These are phyloP conservation scores for Amauroascus niger DNA, from an alignment of 2,329 filamentous ascomycete genomes.

Conservation along the genomic window DNA sequence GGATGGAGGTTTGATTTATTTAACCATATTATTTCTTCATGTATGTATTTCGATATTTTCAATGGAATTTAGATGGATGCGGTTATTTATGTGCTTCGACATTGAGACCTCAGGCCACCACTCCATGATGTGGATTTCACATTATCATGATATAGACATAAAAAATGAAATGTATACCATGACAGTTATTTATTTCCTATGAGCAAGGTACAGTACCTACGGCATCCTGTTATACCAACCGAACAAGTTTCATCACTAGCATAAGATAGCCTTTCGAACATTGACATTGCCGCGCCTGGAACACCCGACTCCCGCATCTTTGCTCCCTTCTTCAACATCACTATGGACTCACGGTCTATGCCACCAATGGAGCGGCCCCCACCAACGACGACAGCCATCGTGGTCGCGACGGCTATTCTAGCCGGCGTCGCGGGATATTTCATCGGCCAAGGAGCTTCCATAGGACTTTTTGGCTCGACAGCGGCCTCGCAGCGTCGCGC, in stretches of 20 bases:
- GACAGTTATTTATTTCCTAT: no score
- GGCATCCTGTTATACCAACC: no score
- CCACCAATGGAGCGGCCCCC: conserved; percentile 31
- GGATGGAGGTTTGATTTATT: not conserved
- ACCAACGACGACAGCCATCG: conserved; percentile 49
- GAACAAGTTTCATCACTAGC: not conserved
- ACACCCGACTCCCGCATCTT: not conserved
- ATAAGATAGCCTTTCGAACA: not conserved
- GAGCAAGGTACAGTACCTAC: no score
- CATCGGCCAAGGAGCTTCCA: conserved; percentile 52
- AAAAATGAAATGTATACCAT: no score
- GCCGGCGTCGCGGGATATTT: conserved; percentile 70
- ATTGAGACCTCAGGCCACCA: no score
- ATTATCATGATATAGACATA: no score
- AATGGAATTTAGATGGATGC: not conserved
- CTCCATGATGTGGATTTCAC: no score
- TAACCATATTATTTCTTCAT: conserved; percentile 5
- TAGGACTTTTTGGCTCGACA: conserved; percentile 61
- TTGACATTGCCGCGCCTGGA: not conserved
- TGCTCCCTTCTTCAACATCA: not conserved
- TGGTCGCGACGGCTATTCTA: conserved; percentile 64
- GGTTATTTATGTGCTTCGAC: no score
- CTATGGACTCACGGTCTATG: conserved; percentile 9
- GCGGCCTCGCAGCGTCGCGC: conserved; percentile 5
- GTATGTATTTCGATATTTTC: conserved; percentile 9